These are phyloP conservation scores for Acer campestre DNA, from an alignment of 345 rosid species.

Conservation along the genomic window DNA sequence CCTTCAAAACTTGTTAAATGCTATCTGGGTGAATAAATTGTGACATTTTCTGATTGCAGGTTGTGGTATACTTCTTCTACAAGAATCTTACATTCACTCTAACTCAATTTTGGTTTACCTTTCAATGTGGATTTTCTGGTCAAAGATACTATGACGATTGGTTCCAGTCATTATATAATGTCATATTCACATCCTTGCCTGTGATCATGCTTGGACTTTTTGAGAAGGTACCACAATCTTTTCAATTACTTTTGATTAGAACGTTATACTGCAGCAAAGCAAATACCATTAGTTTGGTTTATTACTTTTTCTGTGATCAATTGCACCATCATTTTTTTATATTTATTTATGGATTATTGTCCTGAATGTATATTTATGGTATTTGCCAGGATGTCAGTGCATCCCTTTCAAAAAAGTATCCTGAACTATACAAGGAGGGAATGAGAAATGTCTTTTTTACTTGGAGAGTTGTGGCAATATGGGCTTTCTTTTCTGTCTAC, in stretches of 20 bases:
- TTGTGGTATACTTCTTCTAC: slow-evolving; percentile 97
- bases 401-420: slow-evolving; percentile 92
- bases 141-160: slow-evolving; percentile 99
- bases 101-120: slow-evolving; percentile 99
- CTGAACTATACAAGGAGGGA: slow-evolving; percentile 94
- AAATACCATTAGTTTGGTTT: not conserved
- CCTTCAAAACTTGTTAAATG: slow-evolving; percentile 18
- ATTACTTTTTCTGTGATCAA: not conserved
- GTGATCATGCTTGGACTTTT: slow-evolving; percentile 93
- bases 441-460: slow-evolving; percentile 78
- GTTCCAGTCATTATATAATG: slow-evolving; percentile 97
- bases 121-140: slow-evolving; percentile 97
- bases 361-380: slow-evolving; percentile 4
- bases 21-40: slow-evolving; percentile 20
- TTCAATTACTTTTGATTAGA: not conserved
- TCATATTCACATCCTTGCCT: slow-evolving; percentile 89
- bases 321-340: not conserved
- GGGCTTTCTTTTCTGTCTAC: slow-evolving; percentile 88
- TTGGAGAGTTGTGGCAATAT: slow-evolving; percentile 87
- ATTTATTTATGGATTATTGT: not conserved
- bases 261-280: slow-evolving; percentile 2
- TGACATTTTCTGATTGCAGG: slow-evolving; percentile 57
- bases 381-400: slow-evolving; percentile 87
- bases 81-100: slow-evolving; percentile 96
- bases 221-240: slow-evolving; percentile 70